A percentile compares a stretch with the other conserved stretches of the same genome.
Conservation (phyloP, 2,329 filamentous ascomycete genomes). For the Helotiales sp. region DNA sequence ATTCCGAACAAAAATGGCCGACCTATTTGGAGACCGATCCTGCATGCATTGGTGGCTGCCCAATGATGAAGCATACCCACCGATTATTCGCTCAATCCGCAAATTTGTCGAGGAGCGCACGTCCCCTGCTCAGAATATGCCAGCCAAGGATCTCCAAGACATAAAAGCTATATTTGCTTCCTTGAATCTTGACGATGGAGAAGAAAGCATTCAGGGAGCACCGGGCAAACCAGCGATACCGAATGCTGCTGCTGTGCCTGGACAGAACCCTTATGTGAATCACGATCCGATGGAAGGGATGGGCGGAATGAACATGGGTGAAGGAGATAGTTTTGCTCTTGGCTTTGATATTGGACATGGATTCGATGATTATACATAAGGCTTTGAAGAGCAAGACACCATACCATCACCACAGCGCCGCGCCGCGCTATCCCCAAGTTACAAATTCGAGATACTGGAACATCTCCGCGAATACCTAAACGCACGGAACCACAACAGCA, state of each 20-base stretch:
- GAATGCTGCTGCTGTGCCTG: conserved; percentile 13
- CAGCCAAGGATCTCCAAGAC: conserved; percentile 68
- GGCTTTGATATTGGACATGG: conserved; percentile 17
- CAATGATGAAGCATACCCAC: conserved; percentile 72
- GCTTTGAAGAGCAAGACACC: too few species aligned
- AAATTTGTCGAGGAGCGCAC: conserved; percentile 79
- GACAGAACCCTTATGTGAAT: conserved; percentile 11
- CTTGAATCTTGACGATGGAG: conserved; percentile 51
- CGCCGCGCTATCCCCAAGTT: too few species aligned
- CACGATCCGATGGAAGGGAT: conserved; percentile 3
- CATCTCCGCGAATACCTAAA: too few species aligned
- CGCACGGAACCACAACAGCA: too few species aligned
- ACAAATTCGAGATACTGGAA: too few species aligned
- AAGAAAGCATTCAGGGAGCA: conserved; percentile 8
- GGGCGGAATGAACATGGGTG: neutral
- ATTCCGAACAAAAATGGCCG: conserved; percentile 73
- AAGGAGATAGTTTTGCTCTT: conserved; percentile 19
- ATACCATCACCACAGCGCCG: too few species aligned
- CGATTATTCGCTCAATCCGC: conserved; percentile 74
- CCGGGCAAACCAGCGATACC: conserved; percentile 5
- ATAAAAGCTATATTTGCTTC: conserved; percentile 73
- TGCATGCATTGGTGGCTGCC: conserved; percentile 88
- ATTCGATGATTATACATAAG: too few species aligned
- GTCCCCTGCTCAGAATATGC: conserved; percentile 54
- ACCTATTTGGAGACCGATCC: conserved; percentile 70